Percentiles rank a stretch among this genome's conserved stretches.
Evolutionary conservation across 2,329 filamentous ascomycete genomes (phyloP).

Genomic region (Ophiostoma populinum): DNA sequence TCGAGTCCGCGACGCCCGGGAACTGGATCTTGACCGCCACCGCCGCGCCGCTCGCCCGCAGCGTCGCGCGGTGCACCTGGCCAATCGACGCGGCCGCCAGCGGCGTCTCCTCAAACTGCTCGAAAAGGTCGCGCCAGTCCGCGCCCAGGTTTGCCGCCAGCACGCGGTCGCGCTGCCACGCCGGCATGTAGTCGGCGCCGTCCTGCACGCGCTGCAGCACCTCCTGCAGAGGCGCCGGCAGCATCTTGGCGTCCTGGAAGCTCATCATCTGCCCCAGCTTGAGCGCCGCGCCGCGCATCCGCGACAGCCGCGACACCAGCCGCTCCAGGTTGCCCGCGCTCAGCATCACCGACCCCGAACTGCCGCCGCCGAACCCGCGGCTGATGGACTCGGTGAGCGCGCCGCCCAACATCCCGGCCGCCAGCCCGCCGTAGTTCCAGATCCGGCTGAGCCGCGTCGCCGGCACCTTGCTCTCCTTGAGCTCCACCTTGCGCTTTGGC

Average conservation of each 20-base stretch:
- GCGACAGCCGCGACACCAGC: conserved; percentile 78
- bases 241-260: conserved; percentile 92
- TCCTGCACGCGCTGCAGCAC: conserved; percentile 92
- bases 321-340: conserved; percentile 85
- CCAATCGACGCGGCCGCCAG: conserved; percentile 94
- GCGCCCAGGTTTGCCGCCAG: conserved; percentile 60
- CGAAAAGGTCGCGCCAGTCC: conserved; percentile 72
- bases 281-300: conserved; percentile 91
- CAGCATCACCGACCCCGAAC: conserved; percentile 61
- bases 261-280: conserved; percentile 98
- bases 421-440: conserved; percentile 89
- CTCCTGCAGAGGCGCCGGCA: conserved; percentile 71
- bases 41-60: conserved; percentile 54
- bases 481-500: conserved; percentile 28
- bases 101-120: conserved; percentile 73
- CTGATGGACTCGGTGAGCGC: conserved; percentile 74
- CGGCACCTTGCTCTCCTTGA: conserved; percentile 80
- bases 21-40: conserved; percentile 98
- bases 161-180: conserved; percentile 78
- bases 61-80: conserved; percentile 74
- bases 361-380: conserved; percentile 54
- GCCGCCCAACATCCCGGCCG: conserved; percentile 88
- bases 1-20: conserved; percentile 85
- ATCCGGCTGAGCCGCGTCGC: conserved; percentile 72
- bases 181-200: conserved; percentile 93